phyloP scores from a whole-genome alignment of 495 filamentous ascomycete species.

The Xylaria venustula region DNA sequence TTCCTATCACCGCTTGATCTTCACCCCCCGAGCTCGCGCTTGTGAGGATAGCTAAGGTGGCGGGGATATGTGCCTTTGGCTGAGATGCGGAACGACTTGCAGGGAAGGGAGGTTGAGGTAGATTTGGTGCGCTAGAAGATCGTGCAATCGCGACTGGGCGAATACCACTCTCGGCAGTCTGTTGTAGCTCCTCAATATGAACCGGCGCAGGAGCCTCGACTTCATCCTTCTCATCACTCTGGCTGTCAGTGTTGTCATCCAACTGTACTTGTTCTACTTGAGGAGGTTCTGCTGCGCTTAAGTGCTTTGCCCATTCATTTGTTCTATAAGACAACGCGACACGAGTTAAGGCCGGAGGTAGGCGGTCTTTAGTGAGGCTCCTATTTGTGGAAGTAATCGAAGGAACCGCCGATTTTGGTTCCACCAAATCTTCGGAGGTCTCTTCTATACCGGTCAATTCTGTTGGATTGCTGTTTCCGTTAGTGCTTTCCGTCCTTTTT shows the following conservation, averaged over 20 bases:
- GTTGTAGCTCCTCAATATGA: constrained; percentile 63
- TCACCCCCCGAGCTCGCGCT: constrained; percentile 9
- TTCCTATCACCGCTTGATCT: constrained; percentile 24
- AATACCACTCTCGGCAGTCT: constrained; percentile 58
- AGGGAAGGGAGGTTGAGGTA: constrained; percentile 25
- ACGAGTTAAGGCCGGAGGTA: constrained; percentile 61
- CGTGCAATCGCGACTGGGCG: constrained; percentile 37
- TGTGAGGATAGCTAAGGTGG: constrained; percentile 16
- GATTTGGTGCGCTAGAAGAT: constrained; percentile 31
- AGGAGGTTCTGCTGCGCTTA: constrained; percentile 72
- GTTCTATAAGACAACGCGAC: constrained; percentile 82
- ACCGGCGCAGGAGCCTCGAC: constrained; percentile 60
- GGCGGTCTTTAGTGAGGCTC: constrained; percentile 47
- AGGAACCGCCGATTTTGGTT: constrained; percentile 26
- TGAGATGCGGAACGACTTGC: constrained; percentile 44
- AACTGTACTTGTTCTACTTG: constrained; percentile 61
- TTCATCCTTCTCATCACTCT: constrained; percentile 15
- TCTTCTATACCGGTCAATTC: constrained; percentile 12
- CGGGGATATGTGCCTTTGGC: constrained; percentile 38
- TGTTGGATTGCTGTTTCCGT: constrained; percentile 12
- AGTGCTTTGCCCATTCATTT: constrained; percentile 95
- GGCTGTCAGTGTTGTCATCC: constrained; percentile 34
- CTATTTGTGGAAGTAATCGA: constrained; percentile 41
- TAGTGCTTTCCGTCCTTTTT: constrained; percentile 15
- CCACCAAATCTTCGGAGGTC: constrained; percentile 25